A percentile compares a stretch with the other conserved stretches of the same genome.
phyloP scores from a whole-genome alignment of 441 rosid genomes.

The Pelargonium cotyledonis region DNA sequence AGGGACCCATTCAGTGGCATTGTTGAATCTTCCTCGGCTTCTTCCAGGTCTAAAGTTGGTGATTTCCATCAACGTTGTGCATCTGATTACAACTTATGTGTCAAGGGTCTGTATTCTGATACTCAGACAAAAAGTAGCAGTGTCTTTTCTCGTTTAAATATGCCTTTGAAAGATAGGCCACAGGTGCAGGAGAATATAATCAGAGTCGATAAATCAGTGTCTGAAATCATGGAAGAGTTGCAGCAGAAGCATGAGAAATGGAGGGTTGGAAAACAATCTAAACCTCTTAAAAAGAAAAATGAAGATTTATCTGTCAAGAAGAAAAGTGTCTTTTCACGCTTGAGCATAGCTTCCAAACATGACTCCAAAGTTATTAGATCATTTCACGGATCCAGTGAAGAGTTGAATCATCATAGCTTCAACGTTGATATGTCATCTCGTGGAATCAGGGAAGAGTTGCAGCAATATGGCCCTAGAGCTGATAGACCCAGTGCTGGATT shows the following conservation, averaged over 20 bases:
- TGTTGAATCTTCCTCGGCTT: constrained; percentile 6
- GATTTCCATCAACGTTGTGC: not conserved
- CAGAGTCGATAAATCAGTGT: constrained; percentile 12
- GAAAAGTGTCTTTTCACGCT: constrained; percentile 3
- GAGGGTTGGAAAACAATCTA: not conserved
- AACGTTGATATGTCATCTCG: not conserved
- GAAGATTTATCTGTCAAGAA: not conserved
- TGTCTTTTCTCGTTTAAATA: constrained; percentile 27
- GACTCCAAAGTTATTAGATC: not conserved
- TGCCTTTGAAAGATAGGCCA: constrained; percentile 6
- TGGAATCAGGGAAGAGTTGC: no score
- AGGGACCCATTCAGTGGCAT: not conserved
- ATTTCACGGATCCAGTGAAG: not conserved
- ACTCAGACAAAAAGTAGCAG: constrained; percentile 5
- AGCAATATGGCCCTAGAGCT: no score
- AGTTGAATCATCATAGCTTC: not conserved
- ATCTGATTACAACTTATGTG: not conserved
- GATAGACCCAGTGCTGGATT: not conserved
- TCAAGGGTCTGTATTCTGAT: constrained; percentile 20
- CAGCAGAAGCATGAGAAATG: constrained; percentile 16
- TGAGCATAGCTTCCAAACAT: not conserved
- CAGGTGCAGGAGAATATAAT: constrained; percentile 8
- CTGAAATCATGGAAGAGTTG: constrained; percentile 22
- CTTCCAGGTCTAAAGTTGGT: constrained; percentile 4
- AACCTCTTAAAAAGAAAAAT: not conserved